Base-by-base conservation (phyloP, 106 monocot genomes). In the Iris macrosiphon region DNA sequence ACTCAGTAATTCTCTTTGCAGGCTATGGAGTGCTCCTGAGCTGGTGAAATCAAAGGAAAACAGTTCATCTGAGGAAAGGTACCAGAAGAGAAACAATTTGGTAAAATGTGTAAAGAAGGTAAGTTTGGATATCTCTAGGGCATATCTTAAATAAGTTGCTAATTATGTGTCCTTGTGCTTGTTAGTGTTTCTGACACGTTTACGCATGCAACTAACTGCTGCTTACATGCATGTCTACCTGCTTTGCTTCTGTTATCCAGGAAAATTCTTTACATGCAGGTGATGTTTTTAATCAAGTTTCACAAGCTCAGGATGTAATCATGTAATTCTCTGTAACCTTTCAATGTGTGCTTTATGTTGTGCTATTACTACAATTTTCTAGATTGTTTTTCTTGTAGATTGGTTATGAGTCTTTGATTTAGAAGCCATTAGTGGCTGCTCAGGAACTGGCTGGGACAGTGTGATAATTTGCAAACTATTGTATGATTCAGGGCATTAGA, bases 231-330 rank as follows among this genome's bases (percentile, higher is more conserved):
- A 37, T 39, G 15, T 37, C 10, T 9, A 42, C 10, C 49, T 65
- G 50, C 52, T 53, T 54, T 50, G 9, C 7, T 14, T 29, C 30
- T 25, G 26, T 27, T 29, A 31, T 73, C 48, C 76, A 83, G 83
- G 73, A 59, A 45, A 31, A 44, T 28, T 59, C 65, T 11, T 3
- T 23, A 29, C 52, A 33, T 50, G 34, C 31, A 17, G 53, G 59
- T 7, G 60, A 64, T 56, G 58, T 81, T 14, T 41, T 75, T 62
- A 55, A 47, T 61, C 75, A 83, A 65, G 79, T 79, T 70, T 88
- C 88, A 52, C 62, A 67, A 43, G 70, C 79, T 42, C 79, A 73
- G 56, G 79, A 83, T 61, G 70, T 74, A 29, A 68, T 88, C 29
- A 70, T 70, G 88, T 88, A 82, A 75, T 37, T 31, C 45, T 26